Evolutionary conservation across 2,329 filamentous ascomycete species (phyloP).

Genomic region (Achaetomium macrosporum): DNA sequence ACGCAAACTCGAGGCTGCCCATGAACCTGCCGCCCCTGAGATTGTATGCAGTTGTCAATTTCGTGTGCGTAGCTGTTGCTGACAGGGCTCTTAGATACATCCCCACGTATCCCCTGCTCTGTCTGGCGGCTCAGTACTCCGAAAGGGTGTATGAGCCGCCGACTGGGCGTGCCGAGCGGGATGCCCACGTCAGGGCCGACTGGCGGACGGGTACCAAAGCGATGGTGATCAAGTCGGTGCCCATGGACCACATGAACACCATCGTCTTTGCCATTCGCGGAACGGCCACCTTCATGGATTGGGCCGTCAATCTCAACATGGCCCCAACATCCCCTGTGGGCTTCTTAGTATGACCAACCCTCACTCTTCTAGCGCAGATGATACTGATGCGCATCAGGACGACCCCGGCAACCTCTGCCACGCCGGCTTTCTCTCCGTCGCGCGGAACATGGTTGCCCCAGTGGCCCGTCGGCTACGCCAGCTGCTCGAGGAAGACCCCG

Average conservation of each 20-base stretch:
- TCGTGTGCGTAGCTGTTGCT: background rate
- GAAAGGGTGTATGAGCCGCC: constrained; percentile 67
- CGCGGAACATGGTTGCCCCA: constrained; percentile 66
- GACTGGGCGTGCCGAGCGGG: constrained; percentile 50
- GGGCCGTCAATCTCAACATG: constrained; percentile 74
- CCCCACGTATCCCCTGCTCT: constrained; percentile 69
- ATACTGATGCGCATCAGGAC: constrained; percentile 38
- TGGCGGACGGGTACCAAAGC: constrained; percentile 73
- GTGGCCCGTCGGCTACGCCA: constrained; percentile 65
- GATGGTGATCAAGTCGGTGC: constrained; percentile 76
- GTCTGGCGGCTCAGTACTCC: constrained; percentile 72
- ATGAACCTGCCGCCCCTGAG: constrained; percentile 60
- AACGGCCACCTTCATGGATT: constrained; percentile 75
- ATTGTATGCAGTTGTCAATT: constrained; percentile 42
- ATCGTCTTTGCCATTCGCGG: constrained; percentile 82
- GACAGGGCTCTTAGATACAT: constrained; percentile 51
- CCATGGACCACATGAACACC: constrained; percentile 69
- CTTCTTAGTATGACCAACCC: constrained; percentile 46
- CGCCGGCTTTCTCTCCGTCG: constrained; percentile 71
- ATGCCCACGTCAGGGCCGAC: constrained; percentile 65
- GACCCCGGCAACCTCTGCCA: constrained; percentile 74
- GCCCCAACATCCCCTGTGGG: constrained; percentile 58
- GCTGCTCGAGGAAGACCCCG: constrained; percentile 66
- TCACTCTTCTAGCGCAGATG: background rate
- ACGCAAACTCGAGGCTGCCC: constrained; percentile 71